Evolutionary conservation across 345 rosid genomes (phyloP).

Genomic region (Brassica nigra): DNA sequence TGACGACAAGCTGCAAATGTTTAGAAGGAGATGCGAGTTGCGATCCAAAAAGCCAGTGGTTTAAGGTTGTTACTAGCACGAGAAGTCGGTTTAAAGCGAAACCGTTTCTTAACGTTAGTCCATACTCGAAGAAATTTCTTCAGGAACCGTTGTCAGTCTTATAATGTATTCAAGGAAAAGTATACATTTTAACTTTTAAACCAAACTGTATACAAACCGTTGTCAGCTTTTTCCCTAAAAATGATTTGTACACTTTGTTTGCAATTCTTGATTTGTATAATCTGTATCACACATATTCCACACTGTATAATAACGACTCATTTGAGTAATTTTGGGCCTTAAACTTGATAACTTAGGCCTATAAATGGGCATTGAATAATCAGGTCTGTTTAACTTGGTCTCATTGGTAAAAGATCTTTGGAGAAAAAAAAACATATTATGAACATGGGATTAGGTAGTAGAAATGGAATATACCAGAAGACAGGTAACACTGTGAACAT

Average conservation of each 20-base stretch:
- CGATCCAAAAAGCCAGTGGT: slow-evolving; percentile 72
- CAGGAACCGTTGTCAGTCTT: slow-evolving; percentile 5
- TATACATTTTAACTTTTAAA: neutral
- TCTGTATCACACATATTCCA: slow-evolving; percentile 7
- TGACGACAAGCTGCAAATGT: slow-evolving; percentile 56
- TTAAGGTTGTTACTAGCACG: slow-evolving; percentile 66
- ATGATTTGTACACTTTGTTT: slow-evolving; percentile 9
- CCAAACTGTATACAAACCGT: neutral
- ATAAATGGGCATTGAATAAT: neutral
- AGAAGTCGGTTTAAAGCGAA: slow-evolving; percentile 32
- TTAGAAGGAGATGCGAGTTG: slow-evolving; percentile 47
- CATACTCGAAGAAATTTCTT: slow-evolving; percentile 1
- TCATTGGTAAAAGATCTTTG: no score
- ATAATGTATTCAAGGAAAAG: neutral
- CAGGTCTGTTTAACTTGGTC: neutral
- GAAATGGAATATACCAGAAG: slow-evolving; percentile 30
- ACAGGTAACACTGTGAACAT: slow-evolving; percentile 39
- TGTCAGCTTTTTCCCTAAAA: no score
- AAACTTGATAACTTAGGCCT: neutral
- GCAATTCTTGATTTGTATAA: slow-evolving; percentile 18
- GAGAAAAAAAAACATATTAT: no score
- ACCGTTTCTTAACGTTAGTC: slow-evolving; percentile 20
- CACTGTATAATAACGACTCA: neutral
- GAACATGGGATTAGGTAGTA: neutral
- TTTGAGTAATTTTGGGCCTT: neutral